Conservation (phyloP, 2,329 filamentous ascomycete genomes). For the Sclerotinia trifoliorum region DNA sequence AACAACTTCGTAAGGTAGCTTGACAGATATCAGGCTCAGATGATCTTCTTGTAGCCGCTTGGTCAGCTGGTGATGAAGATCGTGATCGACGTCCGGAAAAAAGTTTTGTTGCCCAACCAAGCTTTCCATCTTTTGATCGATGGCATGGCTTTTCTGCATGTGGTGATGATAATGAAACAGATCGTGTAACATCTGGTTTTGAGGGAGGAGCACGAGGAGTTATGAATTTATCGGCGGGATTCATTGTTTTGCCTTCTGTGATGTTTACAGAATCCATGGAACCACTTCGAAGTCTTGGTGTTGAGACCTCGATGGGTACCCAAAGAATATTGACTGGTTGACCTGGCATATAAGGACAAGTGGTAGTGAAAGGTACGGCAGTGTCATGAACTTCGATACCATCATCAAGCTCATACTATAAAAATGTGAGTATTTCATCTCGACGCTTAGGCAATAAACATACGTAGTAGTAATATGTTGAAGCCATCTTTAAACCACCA, state of each 20-base stretch:
- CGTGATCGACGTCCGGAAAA: constrained; percentile 17
- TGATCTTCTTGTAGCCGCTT: constrained; percentile 3
- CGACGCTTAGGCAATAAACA: constrained; percentile 43
- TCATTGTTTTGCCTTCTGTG: constrained; percentile 68
- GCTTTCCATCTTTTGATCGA: constrained; percentile 23
- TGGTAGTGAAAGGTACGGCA: constrained; percentile 68
- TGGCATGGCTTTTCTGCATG: neutral
- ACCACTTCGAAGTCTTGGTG: constrained; percentile 58
- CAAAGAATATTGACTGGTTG: constrained; percentile 83
- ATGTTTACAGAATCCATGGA: constrained; percentile 61
- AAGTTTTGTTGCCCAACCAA: constrained; percentile 22
- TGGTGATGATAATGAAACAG: neutral
- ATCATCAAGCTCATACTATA: constrained; percentile 78
- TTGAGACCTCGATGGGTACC: constrained; percentile 67
- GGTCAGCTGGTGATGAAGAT: constrained; percentile 41
- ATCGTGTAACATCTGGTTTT: constrained; percentile 46
- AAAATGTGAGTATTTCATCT: constrained; percentile 34
- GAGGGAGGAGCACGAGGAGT: constrained; percentile 61
- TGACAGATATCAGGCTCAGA: constrained; percentile 8
- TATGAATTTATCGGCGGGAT: constrained; percentile 73
- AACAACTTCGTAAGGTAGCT: constrained; percentile 23
- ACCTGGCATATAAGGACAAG: constrained; percentile 83
- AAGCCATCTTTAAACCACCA: constrained; percentile 86
- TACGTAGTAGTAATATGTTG: constrained; percentile 95
- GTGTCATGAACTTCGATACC: constrained; percentile 75